Conservation (phyloP, 2,329 filamentous ascomycete genomes). For the Venturia carpophila region DNA sequence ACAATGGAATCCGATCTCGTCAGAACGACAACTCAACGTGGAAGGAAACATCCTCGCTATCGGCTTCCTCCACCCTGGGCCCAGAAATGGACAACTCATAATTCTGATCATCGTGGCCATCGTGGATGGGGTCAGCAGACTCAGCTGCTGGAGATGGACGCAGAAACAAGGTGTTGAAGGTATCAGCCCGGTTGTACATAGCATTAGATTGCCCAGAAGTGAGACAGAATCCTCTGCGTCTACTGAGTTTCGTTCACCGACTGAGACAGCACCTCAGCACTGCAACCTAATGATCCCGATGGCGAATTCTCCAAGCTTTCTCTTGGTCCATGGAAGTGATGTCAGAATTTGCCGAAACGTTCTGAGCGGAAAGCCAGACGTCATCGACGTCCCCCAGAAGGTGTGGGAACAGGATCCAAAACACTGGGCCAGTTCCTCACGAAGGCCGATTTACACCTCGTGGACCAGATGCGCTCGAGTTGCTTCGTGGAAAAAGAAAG, state of each 20-base stretch:
- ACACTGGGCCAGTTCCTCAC: slow-evolving; percentile 28
- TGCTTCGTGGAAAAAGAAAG: slow-evolving; percentile 47
- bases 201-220: slow-evolving; percentile 8
- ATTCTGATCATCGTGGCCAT: slow-evolving; percentile 47
- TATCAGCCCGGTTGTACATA: slow-evolving; percentile 8
- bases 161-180: slow-evolving; percentile 19
- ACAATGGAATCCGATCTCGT: slow-evolving; percentile 52
- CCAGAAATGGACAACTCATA: slow-evolving; percentile 59
- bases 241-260: slow-evolving; percentile 9
- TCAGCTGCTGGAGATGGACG: slow-evolving; percentile 46
- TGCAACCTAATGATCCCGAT: slow-evolving; percentile 18
- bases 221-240: slow-evolving; percentile 11
- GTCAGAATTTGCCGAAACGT: slow-evolving; percentile 34
- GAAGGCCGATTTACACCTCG: slow-evolving; percentile 62
- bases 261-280: slow-evolving; percentile 11
- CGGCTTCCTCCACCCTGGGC: slow-evolving; percentile 70
- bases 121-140: not conserved
- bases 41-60: slow-evolving; percentile 75
- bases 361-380: slow-evolving; percentile 32
- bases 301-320: slow-evolving; percentile 13
- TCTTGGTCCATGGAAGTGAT: slow-evolving; percentile 24
- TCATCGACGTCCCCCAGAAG: slow-evolving; percentile 17
- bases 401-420: slow-evolving; percentile 32
- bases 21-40: slow-evolving; percentile 41
- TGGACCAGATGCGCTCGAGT: slow-evolving; percentile 73